Evolutionary conservation across 2,329 filamentous ascomycete genomes (phyloP), one percentile per base, ranked within the genome.

Genomic region (Penicillium sp.): DNA sequence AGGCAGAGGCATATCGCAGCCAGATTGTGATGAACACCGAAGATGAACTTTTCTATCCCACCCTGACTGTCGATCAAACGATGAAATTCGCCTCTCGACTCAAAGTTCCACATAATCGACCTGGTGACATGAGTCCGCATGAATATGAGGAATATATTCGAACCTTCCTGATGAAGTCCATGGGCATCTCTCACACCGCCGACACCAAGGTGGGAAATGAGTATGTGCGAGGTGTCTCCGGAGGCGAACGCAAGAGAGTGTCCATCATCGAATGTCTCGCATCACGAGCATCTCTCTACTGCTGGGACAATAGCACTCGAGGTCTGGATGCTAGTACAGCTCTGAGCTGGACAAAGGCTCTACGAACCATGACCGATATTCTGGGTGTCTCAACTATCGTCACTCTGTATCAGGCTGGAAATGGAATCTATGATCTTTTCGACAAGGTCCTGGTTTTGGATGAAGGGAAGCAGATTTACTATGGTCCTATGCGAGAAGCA

Each of bases 61-160:
- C 83, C 3, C 66, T 89, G 13, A 86, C 80, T 0, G 82, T 88
- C 3, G 80, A 82, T 1, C 74, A 85, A 40, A 88, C 84, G 0
- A 71, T 89, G 11, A 74, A 78, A 39, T 88, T 88, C 51, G 84
- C 84, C 0, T 71, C 83, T 1, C 73, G 77, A 22, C 79, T 60
- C 35, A 62, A 62, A 16, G 32, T 61, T 2, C 60, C 60, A 1
- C 43, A 48, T 4, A 54, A 59, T 32, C 50, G 59, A 2, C 52
- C 55, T 48, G 1, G 44, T 49, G 10, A 32, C 55, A 2, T 45
- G 51, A 11, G 46, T 52, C 13, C 54, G 53, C 14, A 53, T 9
- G 49, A 53, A 1, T 66, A 59, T 39, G 54, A 65, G 1, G 42
- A 55, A 16, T 44, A 57, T 4, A 55, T 57, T 23, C 48, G 25